A percentile compares a stretch with the other conserved stretches of the same genome.
Conservation (phyloP, 768 basidiomycete species). For the Pisolithus orientalis region DNA sequence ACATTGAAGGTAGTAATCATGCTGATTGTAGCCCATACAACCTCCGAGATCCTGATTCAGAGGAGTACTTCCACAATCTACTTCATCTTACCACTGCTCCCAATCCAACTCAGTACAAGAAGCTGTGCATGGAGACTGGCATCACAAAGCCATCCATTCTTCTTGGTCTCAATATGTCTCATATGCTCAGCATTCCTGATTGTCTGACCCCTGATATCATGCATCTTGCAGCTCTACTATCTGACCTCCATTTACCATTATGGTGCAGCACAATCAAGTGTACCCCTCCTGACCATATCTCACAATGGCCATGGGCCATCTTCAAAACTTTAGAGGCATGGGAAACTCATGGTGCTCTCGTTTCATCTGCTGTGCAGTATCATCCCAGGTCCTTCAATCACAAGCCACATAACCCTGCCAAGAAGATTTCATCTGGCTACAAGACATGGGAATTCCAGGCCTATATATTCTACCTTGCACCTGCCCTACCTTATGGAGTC, state of each 20-base stretch:
- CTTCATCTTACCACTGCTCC: neutral
- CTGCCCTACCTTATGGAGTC: constrained; percentile 11
- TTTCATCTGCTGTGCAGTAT: constrained; percentile 9
- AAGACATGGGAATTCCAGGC: constrained; percentile 16
- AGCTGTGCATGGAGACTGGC: constrained; percentile 18
- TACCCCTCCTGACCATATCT: neutral
- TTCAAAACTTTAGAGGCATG: constrained; percentile 18
- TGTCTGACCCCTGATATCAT: too few relatives aligned
- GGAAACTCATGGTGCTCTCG: constrained; percentile 14
- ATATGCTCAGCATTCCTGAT: constrained; percentile 15
- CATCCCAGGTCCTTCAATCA: too few relatives aligned
- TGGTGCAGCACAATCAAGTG: constrained; percentile 11
- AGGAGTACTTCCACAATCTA: neutral
- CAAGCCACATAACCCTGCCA: too few relatives aligned
- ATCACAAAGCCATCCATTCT: constrained; percentile 31
- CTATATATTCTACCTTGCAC: constrained; percentile 15
- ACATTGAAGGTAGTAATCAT: neutral
- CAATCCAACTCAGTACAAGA: neutral
- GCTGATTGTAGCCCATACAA: neutral
- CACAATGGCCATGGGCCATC: constrained; percentile 27
- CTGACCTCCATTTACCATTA: too few relatives aligned
- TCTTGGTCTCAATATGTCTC: constrained; percentile 18
- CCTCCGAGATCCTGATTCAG: neutral
- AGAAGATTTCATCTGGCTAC: constrained; percentile 16
- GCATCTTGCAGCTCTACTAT: too few relatives aligned